These are phyloP conservation scores for Moesziomyces sp. DNA, from an alignment of 1,284 basidiomycete genomes.

Conservation along the genomic window DNA sequence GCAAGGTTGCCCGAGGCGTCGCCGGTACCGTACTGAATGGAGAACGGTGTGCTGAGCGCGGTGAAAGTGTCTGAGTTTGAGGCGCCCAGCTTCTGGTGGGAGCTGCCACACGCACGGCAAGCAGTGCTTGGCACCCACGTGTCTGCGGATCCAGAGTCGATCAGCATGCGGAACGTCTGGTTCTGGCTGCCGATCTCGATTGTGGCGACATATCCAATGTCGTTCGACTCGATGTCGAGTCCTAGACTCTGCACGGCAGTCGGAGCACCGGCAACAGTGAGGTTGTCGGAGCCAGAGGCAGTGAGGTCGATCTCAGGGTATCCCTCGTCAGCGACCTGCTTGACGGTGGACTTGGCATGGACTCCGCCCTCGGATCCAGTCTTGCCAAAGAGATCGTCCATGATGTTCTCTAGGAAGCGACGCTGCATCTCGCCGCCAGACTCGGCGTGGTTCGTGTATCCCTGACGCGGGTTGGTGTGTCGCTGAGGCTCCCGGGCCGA, in stretches of 20 bases:
- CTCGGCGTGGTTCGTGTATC: constrained; percentile 25
- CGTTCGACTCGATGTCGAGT: constrained; percentile 77
- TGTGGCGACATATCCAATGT: constrained; percentile 77
- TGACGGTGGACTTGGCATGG: constrained; percentile 18
- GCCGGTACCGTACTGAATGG: constrained; percentile 80
- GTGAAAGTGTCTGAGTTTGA: constrained; percentile 77
- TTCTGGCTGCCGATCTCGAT: constrained; percentile 83
- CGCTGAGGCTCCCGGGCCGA: not conserved
- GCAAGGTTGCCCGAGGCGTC: constrained; percentile 76
- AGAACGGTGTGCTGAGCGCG: constrained; percentile 72
- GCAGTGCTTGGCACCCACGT: constrained; percentile 73
- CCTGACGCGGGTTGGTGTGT: constrained; percentile 30
- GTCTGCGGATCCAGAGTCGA: constrained; percentile 85
- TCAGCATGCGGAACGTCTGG: constrained; percentile 76
- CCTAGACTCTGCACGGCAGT: constrained; percentile 75
- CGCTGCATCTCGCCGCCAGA: constrained; percentile 24
- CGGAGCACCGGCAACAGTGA: constrained; percentile 60
- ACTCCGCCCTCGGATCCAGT: constrained; percentile 18
- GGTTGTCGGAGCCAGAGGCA: constrained; percentile 37
- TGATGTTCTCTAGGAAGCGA: constrained; percentile 27
- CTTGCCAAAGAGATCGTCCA: constrained; percentile 33
- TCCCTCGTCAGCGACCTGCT: constrained; percentile 17
- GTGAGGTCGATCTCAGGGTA: constrained; percentile 22
- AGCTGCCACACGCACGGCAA: constrained; percentile 47
- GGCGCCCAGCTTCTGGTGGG: constrained; percentile 77